Evolutionary conservation across 768 basidiomycete genomes (phyloP).

Genomic region (Suillus luteus): DNA sequence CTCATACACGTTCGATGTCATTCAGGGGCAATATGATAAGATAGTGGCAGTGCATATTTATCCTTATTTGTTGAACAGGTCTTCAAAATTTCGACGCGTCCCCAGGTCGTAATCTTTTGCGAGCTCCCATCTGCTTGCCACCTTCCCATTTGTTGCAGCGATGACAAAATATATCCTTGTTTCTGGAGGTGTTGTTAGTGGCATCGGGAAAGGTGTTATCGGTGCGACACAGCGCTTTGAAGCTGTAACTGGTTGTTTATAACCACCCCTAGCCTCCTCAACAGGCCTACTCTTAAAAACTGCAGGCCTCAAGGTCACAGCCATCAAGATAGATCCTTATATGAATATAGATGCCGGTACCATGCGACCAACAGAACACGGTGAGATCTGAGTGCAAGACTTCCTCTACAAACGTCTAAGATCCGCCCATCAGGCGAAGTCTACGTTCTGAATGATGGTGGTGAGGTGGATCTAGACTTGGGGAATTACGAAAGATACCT

Average conservation of each 20-base stretch:
- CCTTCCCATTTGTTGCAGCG: conserved; percentile 15
- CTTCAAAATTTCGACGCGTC: conserved; percentile 20
- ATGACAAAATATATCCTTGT: conserved; percentile 98
- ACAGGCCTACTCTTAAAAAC: conserved; percentile 96
- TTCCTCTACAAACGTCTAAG: conserved; percentile 22
- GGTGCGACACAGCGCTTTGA: conserved; percentile 54
- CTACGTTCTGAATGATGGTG: conserved; percentile 97
- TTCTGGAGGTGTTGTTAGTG: conserved; percentile 96
- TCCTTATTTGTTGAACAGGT: conserved; percentile 10
- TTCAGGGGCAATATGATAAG: background rate
- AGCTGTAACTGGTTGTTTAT: conserved; percentile 23
- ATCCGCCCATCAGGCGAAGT: conserved; percentile 74
- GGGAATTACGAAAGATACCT: conserved; percentile 99
- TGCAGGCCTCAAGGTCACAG: conserved; percentile 93
- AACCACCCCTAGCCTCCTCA: conserved; percentile 76
- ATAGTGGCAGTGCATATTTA: conserved; percentile 14
- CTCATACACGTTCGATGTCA: background rate
- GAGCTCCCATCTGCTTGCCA: conserved; percentile 15
- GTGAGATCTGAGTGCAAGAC: conserved; percentile 46
- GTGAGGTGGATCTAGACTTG: conserved; percentile 96
- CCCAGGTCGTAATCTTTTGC: conserved; percentile 14
- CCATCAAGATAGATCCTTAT: conserved; percentile 99
- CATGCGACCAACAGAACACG: conserved; percentile 98
- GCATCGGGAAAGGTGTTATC: conserved; percentile 99
- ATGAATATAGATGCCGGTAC: conserved; percentile 99